These are phyloP conservation scores for Lagerstroemia fauriei DNA, from an alignment of 441 rosid genomes.

Conservation along the genomic window DNA sequence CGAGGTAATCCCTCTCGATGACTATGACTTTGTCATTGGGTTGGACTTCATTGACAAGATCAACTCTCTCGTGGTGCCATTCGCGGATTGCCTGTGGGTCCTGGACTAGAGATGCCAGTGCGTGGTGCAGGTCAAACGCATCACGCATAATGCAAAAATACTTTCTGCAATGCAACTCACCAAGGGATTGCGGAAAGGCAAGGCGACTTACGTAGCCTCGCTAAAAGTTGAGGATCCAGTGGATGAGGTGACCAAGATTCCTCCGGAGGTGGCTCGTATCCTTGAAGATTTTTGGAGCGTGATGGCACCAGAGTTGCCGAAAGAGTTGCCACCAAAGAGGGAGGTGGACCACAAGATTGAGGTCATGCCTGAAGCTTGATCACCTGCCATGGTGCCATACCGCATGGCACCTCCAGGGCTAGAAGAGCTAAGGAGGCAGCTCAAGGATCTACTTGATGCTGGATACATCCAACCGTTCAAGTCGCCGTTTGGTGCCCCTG, in stretches of 20 bases:
- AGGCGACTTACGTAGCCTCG: not conserved
- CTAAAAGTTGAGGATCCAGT: too few relatives aligned
- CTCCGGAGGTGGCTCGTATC: too few relatives aligned
- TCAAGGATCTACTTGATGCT: not conserved
- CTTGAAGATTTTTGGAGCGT: not conserved
- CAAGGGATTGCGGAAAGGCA: not conserved
- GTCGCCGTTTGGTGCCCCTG: not conserved
- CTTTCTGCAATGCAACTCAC: not conserved
- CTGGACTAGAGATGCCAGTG: not conserved
- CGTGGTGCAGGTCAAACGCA: not conserved
- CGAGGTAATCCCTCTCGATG: too few relatives aligned
- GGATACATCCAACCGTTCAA: not conserved
- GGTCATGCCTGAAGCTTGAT: not conserved
- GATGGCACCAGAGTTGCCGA: not conserved
- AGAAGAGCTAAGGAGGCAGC: not conserved
- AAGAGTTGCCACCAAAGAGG: not conserved
- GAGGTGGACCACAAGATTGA: slow-evolving; percentile 13
- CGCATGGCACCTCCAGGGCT: not conserved
- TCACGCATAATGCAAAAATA: too few relatives aligned
- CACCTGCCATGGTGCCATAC: not conserved
- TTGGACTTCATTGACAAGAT: too few relatives aligned
- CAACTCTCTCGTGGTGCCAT: too few relatives aligned
- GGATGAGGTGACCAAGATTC: too few relatives aligned
- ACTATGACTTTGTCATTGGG: too few relatives aligned
- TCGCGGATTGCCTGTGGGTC: too few relatives aligned